Base-by-base conservation (phyloP, 331 rosid species). In the Prunus yedoensis region DNA sequence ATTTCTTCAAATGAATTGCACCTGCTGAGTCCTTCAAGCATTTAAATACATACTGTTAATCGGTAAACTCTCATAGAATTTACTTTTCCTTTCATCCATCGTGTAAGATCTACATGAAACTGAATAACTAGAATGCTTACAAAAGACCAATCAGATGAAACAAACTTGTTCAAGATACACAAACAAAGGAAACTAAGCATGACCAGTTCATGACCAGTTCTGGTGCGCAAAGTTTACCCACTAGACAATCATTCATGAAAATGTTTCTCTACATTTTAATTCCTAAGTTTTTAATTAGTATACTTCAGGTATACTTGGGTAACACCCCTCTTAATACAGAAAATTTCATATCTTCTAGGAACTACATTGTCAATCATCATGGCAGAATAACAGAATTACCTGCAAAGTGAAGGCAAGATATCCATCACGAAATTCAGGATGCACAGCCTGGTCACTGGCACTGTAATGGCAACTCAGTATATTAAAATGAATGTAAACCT, bases 381-480 rank as follows among this genome's bases (percentile, higher is more conserved):
- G 74, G 63, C 46, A 70, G 71, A 58, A 70, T 76, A 52, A 80
- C 56, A 53, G 45, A 74, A 79, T 71, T 84, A 94, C 99, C 96
- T 43, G 90, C 63, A 83, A 75, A 52, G 96, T 92, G 81, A 94
- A 92, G 71, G 96, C 99, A 74, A 88, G 85, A 90, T 92, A 94
- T 77, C 97, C 91, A 86, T 97, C 99, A 23, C 93, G 90, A 79
- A 87, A 70, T 81, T 89, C 90, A 23, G 96, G 82, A 52, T 71
- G 82, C 75, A 92, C 87, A 75, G 93, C 86, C 80, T 75, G 83
- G 83, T 94, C 97, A 78, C 74, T 89, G 81, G 88, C 94, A 84
- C 99, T 92, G 83, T 59, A 86, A 66, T 52, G 59, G 43, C 56
- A 83, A 78, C 65, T 76, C 71, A 74, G 71, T 70, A 79, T 12